Evolutionary conservation across 2,329 filamentous ascomycete species (phyloP).

Genomic region (Cladosporium sp.): DNA sequence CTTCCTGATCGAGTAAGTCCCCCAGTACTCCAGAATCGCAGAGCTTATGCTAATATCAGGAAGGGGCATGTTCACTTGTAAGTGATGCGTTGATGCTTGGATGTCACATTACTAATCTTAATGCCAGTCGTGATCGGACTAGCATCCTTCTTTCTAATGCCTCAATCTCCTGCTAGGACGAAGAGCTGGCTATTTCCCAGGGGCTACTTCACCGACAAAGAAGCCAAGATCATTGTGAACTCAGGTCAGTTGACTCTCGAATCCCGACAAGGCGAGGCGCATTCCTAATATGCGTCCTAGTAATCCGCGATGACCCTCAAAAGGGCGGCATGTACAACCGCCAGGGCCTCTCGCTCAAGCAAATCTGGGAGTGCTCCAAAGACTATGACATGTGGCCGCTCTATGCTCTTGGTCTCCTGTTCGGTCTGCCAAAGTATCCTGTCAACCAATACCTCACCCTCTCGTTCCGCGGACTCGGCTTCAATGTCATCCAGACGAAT

Average conservation of each 20-base stretch:
- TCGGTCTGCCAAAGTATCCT: conserved; percentile 48
- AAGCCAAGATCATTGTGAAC: conserved; percentile 62
- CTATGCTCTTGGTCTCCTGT: conserved; percentile 16
- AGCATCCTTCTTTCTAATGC: conserved; percentile 31
- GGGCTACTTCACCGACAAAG: conserved; percentile 61
- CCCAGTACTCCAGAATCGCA: neutral
- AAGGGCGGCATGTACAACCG: conserved; percentile 55
- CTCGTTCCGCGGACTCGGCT: conserved; percentile 18
- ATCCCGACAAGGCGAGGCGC: too few species aligned
- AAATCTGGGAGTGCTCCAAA: conserved; percentile 21
- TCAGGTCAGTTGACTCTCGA: conserved; percentile 11
- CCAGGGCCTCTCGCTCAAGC: conserved; percentile 45
- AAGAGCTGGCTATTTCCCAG: conserved; percentile 52
- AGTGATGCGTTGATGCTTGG: neutral
- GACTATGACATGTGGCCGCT: conserved; percentile 37
- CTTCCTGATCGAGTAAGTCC: conserved; percentile 27
- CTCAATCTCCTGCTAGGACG: conserved; percentile 56
- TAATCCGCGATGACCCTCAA: conserved; percentile 53
- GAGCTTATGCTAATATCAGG: neutral
- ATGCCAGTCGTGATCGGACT: conserved; percentile 21
- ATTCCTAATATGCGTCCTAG: conserved; percentile 21
- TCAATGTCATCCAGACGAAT: conserved; percentile 44
- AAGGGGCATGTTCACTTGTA: neutral
- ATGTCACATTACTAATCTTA: neutral
- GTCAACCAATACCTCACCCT: conserved; percentile 52